These are phyloP conservation scores for Saitoella complicata DNA, from an alignment of 805 yeast species.

Conservation along the genomic window DNA sequence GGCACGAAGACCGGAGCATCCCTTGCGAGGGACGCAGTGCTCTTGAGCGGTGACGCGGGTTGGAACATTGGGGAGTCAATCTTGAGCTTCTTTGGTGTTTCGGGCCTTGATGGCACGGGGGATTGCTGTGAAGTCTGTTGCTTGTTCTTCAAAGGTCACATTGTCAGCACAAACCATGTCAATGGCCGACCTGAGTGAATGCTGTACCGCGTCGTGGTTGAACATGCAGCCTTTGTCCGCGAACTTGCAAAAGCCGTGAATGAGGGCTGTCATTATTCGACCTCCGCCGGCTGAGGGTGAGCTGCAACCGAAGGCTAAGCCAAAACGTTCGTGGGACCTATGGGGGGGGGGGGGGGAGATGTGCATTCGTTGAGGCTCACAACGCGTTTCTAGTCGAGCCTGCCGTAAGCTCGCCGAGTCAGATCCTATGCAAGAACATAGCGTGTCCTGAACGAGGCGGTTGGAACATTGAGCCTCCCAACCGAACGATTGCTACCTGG, in stretches of 20 bases:
- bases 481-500: too few species aligned
- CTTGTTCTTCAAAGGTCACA: too few species aligned
- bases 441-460: neutral
- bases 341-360: too few species aligned
- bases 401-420: neutral
- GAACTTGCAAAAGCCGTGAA: slow-evolving; percentile 77
- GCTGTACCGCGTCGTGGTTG: slow-evolving; percentile 37
- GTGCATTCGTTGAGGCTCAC: neutral
- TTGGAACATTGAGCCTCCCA: too few species aligned
- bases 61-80: slow-evolving; percentile 42
- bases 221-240: slow-evolving; percentile 79
- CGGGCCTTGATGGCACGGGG: neutral
- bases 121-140: slow-evolving; percentile 2
- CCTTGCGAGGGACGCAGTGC: neutral
- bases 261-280: slow-evolving; percentile 20
- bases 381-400: neutral
- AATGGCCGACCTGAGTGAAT: too few species aligned
- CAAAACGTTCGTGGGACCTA: too few species aligned
- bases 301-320: too few species aligned
- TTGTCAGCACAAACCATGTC: too few species aligned
- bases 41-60: slow-evolving; percentile 20
- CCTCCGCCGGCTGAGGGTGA: too few species aligned
- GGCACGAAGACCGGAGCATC: slow-evolving; percentile 2
- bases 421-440: neutral
- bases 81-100: slow-evolving; percentile 26